phyloP scores from a whole-genome alignment of 352 stramenopile species.

The Phytopythium kandeliae region DNA sequence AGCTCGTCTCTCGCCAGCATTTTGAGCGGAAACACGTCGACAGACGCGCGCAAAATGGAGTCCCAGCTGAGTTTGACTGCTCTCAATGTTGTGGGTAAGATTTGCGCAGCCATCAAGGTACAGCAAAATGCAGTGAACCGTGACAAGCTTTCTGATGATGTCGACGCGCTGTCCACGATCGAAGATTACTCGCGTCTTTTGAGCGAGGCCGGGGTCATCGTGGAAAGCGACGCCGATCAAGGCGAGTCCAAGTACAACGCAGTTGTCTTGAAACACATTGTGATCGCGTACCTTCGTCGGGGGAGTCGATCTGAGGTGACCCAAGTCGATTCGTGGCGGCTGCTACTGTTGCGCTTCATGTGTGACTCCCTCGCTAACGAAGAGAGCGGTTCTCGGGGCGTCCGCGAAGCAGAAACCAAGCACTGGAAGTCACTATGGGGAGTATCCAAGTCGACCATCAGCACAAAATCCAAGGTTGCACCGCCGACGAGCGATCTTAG shows the following conservation, averaged over 20 bases:
- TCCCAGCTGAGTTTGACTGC: conserved; percentile 59
- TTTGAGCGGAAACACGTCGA: conserved; percentile 42
- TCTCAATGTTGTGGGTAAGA: conserved; percentile 68
- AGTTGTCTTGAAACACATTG: conserved; percentile 58
- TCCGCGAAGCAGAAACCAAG: conserved; percentile 16
- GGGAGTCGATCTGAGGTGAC: conserved; percentile 16
- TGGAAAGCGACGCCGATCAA: conserved; percentile 1
- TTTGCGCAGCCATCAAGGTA: conserved; percentile 67
- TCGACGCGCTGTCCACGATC: conserved; percentile 25
- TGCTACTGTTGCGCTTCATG: conserved; percentile 61
- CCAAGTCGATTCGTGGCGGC: conserved; percentile 36
- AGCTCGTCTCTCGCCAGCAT: conserved; percentile 63
- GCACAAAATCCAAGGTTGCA: conserved; percentile 38
- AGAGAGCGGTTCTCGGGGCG: neutral
- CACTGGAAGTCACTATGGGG: conserved; percentile 56
- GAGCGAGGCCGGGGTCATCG: conserved; percentile 3
- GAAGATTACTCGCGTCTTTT: conserved; percentile 48
- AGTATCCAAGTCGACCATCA: conserved; percentile 16
- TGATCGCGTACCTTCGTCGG: conserved; percentile 45
- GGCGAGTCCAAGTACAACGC: neutral
- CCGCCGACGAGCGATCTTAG: conserved; percentile 37
- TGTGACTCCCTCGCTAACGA: conserved; percentile 13
- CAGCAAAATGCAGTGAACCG: conserved; percentile 32
- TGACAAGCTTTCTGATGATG: conserved; percentile 40
- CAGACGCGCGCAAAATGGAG: conserved; percentile 62